phyloP scores from a whole-genome alignment of 2,329 filamentous ascomycete species.

The Aspergillus tamarii region DNA sequence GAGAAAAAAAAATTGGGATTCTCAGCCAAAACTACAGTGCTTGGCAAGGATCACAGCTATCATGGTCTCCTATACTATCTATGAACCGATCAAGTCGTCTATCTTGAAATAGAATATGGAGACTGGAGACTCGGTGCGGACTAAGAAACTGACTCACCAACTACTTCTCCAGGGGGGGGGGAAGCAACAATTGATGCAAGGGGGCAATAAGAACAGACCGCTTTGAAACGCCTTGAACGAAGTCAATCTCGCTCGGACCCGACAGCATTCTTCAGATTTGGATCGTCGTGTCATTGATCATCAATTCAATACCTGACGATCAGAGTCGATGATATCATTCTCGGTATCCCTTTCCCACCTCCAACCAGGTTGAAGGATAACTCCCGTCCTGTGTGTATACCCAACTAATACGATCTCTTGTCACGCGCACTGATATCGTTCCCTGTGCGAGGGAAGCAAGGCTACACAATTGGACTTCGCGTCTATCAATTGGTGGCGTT shows the following conservation, averaged over 20 bases:
- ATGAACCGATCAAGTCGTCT: not conserved
- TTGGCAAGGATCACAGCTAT: not conserved
- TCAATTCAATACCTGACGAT: not conserved
- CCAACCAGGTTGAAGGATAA: not conserved
- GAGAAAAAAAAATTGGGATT: not conserved
- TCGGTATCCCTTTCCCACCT: not conserved
- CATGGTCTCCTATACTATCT: no score
- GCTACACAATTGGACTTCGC: not conserved
- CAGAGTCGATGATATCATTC: constrained; percentile 3
- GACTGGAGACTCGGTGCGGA: not conserved
- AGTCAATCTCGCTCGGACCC: constrained; percentile 7
- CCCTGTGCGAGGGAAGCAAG: constrained; percentile 3
- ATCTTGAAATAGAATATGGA: not conserved
- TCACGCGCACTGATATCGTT: constrained; percentile 7
- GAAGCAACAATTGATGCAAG: constrained; percentile 2
- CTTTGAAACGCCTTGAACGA: not conserved
- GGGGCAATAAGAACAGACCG: constrained; percentile 1
- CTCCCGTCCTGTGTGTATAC: constrained; percentile 7
- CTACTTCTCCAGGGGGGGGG: not conserved
- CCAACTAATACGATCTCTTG: not conserved
- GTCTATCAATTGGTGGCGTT: constrained; percentile 4
- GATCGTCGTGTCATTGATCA: constrained; percentile 3
- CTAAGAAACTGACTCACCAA: not conserved
- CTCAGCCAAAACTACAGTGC: not conserved
- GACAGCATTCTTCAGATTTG: not conserved